These are phyloP conservation scores for Rhodamnia argentea DNA, from an alignment of 345 rosid species.

Conservation along the genomic window DNA sequence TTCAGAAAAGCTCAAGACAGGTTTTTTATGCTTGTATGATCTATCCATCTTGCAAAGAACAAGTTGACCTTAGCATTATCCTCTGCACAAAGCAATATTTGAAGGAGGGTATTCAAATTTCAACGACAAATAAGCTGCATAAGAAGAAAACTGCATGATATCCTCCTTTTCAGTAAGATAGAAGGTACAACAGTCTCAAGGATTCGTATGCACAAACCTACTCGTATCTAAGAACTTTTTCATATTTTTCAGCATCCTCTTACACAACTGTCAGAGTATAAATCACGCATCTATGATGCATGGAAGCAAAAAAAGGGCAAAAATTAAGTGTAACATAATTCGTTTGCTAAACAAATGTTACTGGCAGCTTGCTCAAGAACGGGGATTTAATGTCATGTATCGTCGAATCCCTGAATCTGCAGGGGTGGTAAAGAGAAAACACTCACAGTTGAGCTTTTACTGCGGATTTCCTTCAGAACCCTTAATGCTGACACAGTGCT, in stretches of 20 bases:
- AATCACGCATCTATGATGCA: constrained; percentile 9
- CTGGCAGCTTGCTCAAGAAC: constrained; percentile 65
- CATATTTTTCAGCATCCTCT: not conserved
- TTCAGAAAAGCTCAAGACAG: not conserved
- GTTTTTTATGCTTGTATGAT: not conserved
- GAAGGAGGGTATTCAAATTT: not conserved
- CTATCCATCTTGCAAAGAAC: not conserved
- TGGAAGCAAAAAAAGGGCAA: not conserved
- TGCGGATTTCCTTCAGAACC: constrained; percentile 70
- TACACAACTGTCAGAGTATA: constrained; percentile 24
- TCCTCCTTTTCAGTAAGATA: not conserved
- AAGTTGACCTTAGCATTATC: not conserved
- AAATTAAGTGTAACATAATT: not conserved
- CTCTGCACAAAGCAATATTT: not conserved
- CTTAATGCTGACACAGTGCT: constrained; percentile 70
- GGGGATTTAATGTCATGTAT: constrained; percentile 60
- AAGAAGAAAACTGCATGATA: not conserved
- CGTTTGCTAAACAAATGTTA: not conserved
- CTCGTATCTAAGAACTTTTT: not conserved
- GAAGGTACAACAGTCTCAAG: not conserved
- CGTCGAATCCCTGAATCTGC: constrained; percentile 53
- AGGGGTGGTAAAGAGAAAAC: constrained; percentile 81
- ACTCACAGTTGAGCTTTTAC: constrained; percentile 79
- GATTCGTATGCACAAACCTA: not conserved
- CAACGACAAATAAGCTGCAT: not conserved